These are phyloP conservation scores for Teratosphaeria destructans DNA, from an alignment of 2,329 filamentous ascomycete species.

Conservation along the genomic window DNA sequence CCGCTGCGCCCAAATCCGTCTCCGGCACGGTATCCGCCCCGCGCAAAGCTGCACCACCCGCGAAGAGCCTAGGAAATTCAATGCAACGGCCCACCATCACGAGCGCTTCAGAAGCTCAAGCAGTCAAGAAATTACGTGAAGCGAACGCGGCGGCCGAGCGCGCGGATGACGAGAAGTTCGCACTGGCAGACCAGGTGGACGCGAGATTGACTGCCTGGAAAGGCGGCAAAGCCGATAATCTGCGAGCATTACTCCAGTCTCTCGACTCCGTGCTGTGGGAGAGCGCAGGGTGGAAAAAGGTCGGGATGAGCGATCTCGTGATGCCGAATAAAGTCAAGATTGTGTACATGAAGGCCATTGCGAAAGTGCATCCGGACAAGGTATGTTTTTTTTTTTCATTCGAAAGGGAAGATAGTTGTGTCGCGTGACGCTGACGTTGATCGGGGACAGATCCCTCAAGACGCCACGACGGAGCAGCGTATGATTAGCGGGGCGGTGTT, in stretches of 20 bases:
- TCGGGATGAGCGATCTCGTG: slow-evolving; percentile 86
- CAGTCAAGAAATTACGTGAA: slow-evolving; percentile 69
- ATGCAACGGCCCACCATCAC: slow-evolving; percentile 19
- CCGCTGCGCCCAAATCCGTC: slow-evolving; percentile 30
- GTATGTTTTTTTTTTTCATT: slow-evolving; percentile 41
- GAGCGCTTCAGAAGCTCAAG: slow-evolving; percentile 45
- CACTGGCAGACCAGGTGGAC: slow-evolving; percentile 75
- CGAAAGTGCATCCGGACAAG: slow-evolving; percentile 97
- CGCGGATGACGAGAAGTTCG: slow-evolving; percentile 88
- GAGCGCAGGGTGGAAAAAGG: slow-evolving; percentile 89
- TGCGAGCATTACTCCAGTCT: slow-evolving; percentile 77
- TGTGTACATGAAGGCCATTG: slow-evolving; percentile 97
- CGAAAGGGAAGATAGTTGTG: not conserved
- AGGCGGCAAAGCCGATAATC: slow-evolving; percentile 82
- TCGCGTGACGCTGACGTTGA: not conserved
- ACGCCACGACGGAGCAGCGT: slow-evolving; percentile 55
- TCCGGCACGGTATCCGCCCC: slow-evolving; percentile 2
- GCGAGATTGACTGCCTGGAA: slow-evolving; percentile 71
- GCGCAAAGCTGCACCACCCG: slow-evolving; percentile 6
- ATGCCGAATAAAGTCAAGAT: slow-evolving; percentile 94
- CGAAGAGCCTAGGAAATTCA: slow-evolving; percentile 15
- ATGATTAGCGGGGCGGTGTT: slow-evolving; percentile 59
- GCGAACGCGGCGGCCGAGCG: slow-evolving; percentile 78
- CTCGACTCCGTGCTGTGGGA: slow-evolving; percentile 87
- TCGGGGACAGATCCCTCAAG: slow-evolving; percentile 44